Evolutionary conservation across 2,329 filamentous ascomycete species (phyloP).

Genomic region (Coniochaeta sp.): DNA sequence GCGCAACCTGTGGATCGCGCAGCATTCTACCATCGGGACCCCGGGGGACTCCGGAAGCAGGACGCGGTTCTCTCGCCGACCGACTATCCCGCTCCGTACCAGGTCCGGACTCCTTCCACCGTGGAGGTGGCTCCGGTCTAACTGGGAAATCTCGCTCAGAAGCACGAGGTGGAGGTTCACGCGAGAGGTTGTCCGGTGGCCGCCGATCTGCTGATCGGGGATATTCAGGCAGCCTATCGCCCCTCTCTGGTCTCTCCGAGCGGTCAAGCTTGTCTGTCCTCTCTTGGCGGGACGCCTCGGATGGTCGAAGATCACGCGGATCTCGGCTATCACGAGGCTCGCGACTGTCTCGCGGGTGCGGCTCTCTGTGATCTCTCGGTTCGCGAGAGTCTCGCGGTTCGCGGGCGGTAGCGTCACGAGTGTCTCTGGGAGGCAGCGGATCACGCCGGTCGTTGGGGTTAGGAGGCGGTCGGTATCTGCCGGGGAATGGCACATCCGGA

Average conservation of each 20-base stretch:
- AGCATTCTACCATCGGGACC: slow-evolving; percentile 14
- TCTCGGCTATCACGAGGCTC: slow-evolving; percentile 26
- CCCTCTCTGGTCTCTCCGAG: not conserved
- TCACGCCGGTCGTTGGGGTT: slow-evolving; percentile 13
- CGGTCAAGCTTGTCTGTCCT: slow-evolving; percentile 12
- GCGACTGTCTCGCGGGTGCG: slow-evolving; percentile 24
- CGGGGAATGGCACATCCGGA: slow-evolving; percentile 14
- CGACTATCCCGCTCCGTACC: slow-evolving; percentile 16
- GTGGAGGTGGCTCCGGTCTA: slow-evolving; percentile 20
- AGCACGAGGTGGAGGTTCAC: slow-evolving; percentile 25
- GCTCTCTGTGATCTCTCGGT: slow-evolving; percentile 24
- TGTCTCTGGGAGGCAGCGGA: slow-evolving; percentile 13
- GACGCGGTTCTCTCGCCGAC: slow-evolving; percentile 26
- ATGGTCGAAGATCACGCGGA: slow-evolving; percentile 19
- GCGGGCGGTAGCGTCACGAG: slow-evolving; percentile 22
- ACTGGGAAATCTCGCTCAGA: slow-evolving; percentile 29
- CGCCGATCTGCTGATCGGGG: slow-evolving; percentile 29
- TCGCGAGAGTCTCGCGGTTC: slow-evolving; percentile 21
- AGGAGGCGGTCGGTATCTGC: slow-evolving; percentile 5
- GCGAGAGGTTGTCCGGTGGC: slow-evolving; percentile 23
- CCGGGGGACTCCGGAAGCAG: slow-evolving; percentile 13
- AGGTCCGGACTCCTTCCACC: slow-evolving; percentile 24
- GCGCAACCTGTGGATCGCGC: slow-evolving; percentile 13
- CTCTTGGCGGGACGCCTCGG: slow-evolving; percentile 31
- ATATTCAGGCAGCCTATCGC: not conserved